Evolutionary conservation across 352 stramenopile genomes (phyloP), one percentile per base, ranked within the genome.

Genomic region (Phytopythium aichiense): DNA sequence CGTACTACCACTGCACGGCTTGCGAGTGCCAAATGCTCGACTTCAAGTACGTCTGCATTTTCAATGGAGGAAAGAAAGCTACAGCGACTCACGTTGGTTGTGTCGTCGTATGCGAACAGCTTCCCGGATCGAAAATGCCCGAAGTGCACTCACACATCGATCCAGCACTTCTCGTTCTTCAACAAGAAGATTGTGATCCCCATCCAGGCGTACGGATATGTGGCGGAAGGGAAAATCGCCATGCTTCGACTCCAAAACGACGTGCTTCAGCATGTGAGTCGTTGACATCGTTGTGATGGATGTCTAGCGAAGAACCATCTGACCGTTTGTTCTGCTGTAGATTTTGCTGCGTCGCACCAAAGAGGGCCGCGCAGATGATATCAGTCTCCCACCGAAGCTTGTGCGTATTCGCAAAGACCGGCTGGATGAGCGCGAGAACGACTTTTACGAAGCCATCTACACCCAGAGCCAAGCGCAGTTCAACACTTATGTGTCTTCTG

Each of bases 361-460:
- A 72, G 88, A 97, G 73, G 98, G 93, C n/a, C 86, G 96, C 13
- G 94, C 96, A n/a, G 93, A 95, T 61, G 96, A 99, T 68, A 97
- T 99, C 60, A 91, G 82, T 11, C 70, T 97, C 22, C 89, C 89
- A 7, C 83, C 86, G 0, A 96, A 96, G 54, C 77, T 98, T 31
- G 81, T 98, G 60, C 81, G 84, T 9, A 83, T 98, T 57, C 81
- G 89, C 57, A 89, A 87, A 30, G 83, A 97, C 59, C 66, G 73
- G 8, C 64, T 98, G 13, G 88, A 97, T 50, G 88, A 96, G 64
- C 84, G 89, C 35, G 92, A 98, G 72, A 94, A 98, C 64, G 97
- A 99, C 73, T 99, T 99, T 67, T 99, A 99, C 74, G 88, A 99
- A 69, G 96, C 97, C 0, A 95, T 95, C 45, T 99, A 99, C 79